These are phyloP conservation scores for Crithidia thermophila DNA, from an alignment of 208 protist genomes.

Conservation along the genomic window DNA sequence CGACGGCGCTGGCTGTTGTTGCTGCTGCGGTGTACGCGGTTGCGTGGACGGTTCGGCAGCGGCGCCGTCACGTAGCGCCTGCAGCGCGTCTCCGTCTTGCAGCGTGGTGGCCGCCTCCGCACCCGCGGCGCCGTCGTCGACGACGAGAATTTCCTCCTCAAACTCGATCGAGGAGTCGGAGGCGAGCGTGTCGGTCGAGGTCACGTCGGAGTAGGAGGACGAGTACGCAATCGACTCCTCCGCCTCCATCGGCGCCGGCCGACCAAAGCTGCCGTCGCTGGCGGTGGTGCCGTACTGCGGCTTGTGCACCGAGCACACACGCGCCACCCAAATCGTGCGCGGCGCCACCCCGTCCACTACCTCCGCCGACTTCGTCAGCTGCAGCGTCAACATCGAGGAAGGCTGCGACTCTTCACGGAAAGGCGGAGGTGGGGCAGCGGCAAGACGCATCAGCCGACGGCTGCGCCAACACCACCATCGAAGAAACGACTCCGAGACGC, in stretches of 20 bases:
- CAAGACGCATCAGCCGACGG: not conserved
- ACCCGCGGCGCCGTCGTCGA: not conserved
- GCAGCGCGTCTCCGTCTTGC: too few species aligned
- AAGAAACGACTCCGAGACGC: slow-evolving; percentile 31
- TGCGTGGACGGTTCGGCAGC: not conserved
- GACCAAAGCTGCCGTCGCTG: slow-evolving; percentile 20
- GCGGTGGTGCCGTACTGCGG: slow-evolving; percentile 18
- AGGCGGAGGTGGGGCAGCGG: not conserved
- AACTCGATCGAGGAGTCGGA: slow-evolving; percentile 23
- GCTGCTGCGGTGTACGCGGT: slow-evolving; percentile 1
- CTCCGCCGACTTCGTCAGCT: too few species aligned
- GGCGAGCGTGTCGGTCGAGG: slow-evolving; percentile 12
- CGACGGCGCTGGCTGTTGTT: not conserved
- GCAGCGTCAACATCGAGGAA: too few species aligned
- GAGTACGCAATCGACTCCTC: slow-evolving; percentile 25
- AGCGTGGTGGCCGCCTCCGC: too few species aligned
- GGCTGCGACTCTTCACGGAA: not conserved
- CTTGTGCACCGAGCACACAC: slow-evolving; percentile 21
- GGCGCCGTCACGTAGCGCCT: too few species aligned
- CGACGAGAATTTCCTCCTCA: slow-evolving; percentile 7
- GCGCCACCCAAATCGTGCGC: slow-evolving; percentile 13
- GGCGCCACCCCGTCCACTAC: slow-evolving; percentile 1
- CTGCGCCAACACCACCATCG: slow-evolving; percentile 33
- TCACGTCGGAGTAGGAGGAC: slow-evolving; percentile 31
- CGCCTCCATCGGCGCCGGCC: slow-evolving; percentile 2